phyloP scores from a whole-genome alignment of 768 basidiomycete genomes.

The Fibroporia radiculosa region DNA sequence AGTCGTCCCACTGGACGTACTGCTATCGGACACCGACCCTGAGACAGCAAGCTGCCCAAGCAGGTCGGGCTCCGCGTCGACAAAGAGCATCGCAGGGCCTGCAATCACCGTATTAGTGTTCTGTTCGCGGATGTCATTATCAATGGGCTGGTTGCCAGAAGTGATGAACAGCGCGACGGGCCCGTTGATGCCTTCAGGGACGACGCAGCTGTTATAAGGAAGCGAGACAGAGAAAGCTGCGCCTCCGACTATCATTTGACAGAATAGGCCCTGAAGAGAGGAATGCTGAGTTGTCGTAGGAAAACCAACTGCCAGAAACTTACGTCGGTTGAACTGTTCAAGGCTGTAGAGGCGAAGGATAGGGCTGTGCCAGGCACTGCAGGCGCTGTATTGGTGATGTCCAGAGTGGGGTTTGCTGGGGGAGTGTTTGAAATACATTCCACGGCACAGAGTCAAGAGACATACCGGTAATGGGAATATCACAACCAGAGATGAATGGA shows the following conservation, averaged over 20 bases:
- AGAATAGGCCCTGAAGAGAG: constrained; percentile 42
- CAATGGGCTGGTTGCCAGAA: constrained; percentile 49
- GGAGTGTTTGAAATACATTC: neutral
- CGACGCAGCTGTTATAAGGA: constrained; percentile 50
- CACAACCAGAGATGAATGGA: constrained; percentile 63
- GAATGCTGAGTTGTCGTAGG: neutral
- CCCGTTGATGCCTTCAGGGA: constrained; percentile 64
- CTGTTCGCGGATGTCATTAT: constrained; percentile 54
- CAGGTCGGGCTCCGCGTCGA: constrained; percentile 50
- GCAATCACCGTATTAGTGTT: constrained; percentile 50
- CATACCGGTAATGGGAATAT: constrained; percentile 49
- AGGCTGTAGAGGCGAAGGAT: constrained; percentile 48
- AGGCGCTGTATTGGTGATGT: constrained; percentile 56
- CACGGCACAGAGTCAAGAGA: constrained; percentile 1
- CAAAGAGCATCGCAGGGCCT: constrained; percentile 63
- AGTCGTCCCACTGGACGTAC: neutral
- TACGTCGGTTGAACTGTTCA: constrained; percentile 43
- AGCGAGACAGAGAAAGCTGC: constrained; percentile 45
- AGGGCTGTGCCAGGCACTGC: constrained; percentile 52
- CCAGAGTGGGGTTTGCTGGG: constrained; percentile 50
- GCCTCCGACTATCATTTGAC: constrained; percentile 74
- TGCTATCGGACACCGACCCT: neutral
- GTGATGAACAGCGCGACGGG: constrained; percentile 71
- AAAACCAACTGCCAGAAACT: constrained; percentile 15
- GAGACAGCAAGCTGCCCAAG: constrained; percentile 35